Percentiles rank a stretch among this genome's conserved stretches.
These are phyloP conservation scores for Phascolomyces articulosus DNA, from an alignment of 371 early-diverging fungal species.

Conservation along the genomic window DNA sequence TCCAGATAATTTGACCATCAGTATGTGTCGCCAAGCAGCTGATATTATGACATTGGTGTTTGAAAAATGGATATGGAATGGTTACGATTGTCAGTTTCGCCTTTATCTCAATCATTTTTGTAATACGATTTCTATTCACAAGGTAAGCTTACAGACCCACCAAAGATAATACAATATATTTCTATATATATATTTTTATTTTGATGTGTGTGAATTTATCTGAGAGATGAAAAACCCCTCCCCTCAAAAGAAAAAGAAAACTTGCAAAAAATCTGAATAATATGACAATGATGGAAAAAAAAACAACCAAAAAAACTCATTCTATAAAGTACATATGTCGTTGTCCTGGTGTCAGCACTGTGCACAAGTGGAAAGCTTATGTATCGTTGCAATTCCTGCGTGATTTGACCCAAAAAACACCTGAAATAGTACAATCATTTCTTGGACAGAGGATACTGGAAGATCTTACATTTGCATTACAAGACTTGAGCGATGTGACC, in stretches of 20 bases:
- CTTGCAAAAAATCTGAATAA: neutral
- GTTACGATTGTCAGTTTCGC: constrained; percentile 22
- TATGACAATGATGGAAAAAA: neutral
- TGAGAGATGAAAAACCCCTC: too few relatives aligned
- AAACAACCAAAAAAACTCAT: neutral
- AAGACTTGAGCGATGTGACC: constrained; percentile 16
- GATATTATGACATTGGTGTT: constrained; percentile 20
- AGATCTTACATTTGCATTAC: constrained; percentile 6
- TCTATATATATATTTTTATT: too few relatives aligned
- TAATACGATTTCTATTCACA: constrained; percentile 20
- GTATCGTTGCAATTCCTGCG: constrained; percentile 22
- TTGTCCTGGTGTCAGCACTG: constrained; percentile 6
- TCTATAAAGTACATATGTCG: constrained; percentile 10
- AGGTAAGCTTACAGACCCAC: too few relatives aligned
- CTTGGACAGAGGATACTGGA: constrained; percentile 4
- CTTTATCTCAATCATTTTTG: constrained; percentile 17
- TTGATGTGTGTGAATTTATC: too few relatives aligned
- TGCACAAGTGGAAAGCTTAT: constrained; percentile 28
- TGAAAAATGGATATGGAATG: constrained; percentile 22
- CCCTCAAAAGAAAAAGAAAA: too few relatives aligned
- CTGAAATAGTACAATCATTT: neutral
- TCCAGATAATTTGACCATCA: constrained; percentile 21
- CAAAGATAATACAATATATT: too few relatives aligned
- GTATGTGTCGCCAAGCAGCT: constrained; percentile 26
- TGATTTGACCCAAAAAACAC: constrained; percentile 1